Percentiles rank a stretch among this genome's conserved stretches.
Evolutionary conservation across 148 eudicot genomes (phyloP).

Genomic region (Salicornia ramosissima): DNA sequence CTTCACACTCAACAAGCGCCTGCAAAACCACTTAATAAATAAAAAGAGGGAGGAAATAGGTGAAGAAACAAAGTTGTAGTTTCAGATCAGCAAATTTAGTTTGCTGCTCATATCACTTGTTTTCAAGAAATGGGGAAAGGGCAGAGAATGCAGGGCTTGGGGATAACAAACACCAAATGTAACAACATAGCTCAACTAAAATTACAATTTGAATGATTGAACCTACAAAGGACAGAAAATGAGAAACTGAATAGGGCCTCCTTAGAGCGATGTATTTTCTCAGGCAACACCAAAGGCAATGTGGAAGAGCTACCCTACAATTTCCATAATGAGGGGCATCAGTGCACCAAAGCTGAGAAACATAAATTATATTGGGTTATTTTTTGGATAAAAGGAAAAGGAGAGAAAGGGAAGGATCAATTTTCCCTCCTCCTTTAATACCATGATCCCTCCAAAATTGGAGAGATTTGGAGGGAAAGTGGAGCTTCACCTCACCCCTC

Average conservation of each 20-base stretch:
- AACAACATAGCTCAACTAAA: not conserved
- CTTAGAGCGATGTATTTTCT: constrained; percentile 78
- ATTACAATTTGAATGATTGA: no score
- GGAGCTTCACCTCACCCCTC: no score
- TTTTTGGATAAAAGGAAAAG: no score
- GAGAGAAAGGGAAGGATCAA: no score
- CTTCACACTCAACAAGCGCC: constrained; percentile 99
- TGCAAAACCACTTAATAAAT: constrained; percentile 26
- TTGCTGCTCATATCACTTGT: constrained; percentile 3
- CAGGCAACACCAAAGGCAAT: constrained; percentile 74
- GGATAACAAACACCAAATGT: not conserved
- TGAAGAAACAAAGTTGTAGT: not conserved
- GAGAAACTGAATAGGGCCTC: constrained; percentile 18
- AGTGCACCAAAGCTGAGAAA: not conserved
- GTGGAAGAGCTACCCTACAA: constrained; percentile 72
- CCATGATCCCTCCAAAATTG: no score
- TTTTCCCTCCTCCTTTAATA: no score
- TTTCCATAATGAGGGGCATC: constrained; percentile 8
- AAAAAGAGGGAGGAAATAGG: not conserved
- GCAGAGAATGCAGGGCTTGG: not conserved
- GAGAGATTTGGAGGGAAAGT: no score
- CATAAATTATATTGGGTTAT: no score
- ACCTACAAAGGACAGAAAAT: no score
- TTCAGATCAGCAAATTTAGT: not conserved
- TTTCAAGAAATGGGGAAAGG: not conserved